Evolutionary conservation across 805 yeast genomes (phyloP), one percentile per base, ranked within the genome.

Genomic region (Ogataea nitratoaversa): DNA sequence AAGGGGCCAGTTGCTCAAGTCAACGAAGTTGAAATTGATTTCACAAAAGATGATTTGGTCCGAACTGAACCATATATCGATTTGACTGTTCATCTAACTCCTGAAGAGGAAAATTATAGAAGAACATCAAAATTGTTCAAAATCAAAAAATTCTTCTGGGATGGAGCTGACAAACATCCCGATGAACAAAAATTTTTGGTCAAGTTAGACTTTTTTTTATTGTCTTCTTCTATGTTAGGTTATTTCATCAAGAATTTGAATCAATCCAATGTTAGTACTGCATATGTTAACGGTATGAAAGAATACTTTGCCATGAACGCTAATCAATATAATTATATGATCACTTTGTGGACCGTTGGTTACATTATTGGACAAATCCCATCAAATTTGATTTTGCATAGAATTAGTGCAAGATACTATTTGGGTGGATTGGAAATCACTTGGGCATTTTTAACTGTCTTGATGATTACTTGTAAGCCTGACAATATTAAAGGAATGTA

Each of bases 171-270:
- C 40, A 66, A 68, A 41, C 60, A 60, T 33, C 64, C 66, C 2
- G 42, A 45, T 3, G 74, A 70, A 42, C 55, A 63, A 24, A 37
- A 30, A 16, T 66, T 65, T 35, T 42, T 77, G 23, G 57, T 67
- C 47, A 80, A 80, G 53, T 55, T 79, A 27, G 86, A 80, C 50
- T 49, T 75, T 19, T 58, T 78, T 33, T 59, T 82, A 36, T 66
- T 78, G 16, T 63, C 70, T 31, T 73, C 74, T 42, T 68, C 81
- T 1, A 71, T 78, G 59, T 52, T 69, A 19, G 79, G 78, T 1
- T 79, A 80, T 57, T 82, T 84, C 80, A 76, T 81, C 40, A 80
- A 80, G 53, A 73, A 77, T 38, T 63, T 82, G 32, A 86, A 82
- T 56, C 72, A 71, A 43, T 67, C 74, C 33, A 82, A 80, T 54